These are phyloP conservation scores for Vitis rupestris DNA, from an alignment of 164 flowering plant genomes.

Conservation along the genomic window DNA sequence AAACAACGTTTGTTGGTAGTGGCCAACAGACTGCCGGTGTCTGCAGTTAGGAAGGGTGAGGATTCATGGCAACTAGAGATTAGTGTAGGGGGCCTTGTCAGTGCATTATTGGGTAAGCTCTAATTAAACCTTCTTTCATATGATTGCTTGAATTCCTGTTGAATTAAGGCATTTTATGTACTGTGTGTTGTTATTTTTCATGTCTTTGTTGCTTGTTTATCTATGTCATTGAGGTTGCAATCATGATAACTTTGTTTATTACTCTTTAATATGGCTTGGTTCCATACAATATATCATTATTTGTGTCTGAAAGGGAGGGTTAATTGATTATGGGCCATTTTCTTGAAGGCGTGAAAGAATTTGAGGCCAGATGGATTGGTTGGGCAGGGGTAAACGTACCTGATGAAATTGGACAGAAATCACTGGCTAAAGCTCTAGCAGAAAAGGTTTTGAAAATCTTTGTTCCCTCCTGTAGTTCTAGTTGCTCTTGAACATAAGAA, in stretches of 20 bases:
- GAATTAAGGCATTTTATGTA: too few relatives aligned
- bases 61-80: conserved; percentile 84
- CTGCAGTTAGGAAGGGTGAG: conserved; percentile 80
- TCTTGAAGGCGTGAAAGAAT: conserved; percentile 75
- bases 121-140: not conserved
- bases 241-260: too few relatives aligned
- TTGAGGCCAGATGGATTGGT: conserved; percentile 97
- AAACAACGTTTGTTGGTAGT: conserved; percentile 85
- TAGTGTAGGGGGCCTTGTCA: conserved; percentile 93
- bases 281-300: too few relatives aligned
- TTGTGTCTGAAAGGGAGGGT: not conserved
- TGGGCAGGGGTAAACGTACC: conserved; percentile 99
- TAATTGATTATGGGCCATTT: conserved; percentile 16
- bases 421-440: conserved; percentile 82
- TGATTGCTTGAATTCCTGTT: too few relatives aligned
- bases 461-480: too few relatives aligned
- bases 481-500: too few relatives aligned
- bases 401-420: conserved; percentile 76
- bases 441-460: conserved; percentile 60
- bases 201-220: too few relatives aligned
- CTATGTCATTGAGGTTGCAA: too few relatives aligned
- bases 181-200: too few relatives aligned
- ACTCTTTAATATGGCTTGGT: too few relatives aligned
- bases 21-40: conserved; percentile 87
- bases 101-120: conserved; percentile 80